Percentiles rank a stretch among this genome's conserved stretches.
Conservation (phyloP, 208 protist genomes). For the Kentomonas sorsogonicus region DNA sequence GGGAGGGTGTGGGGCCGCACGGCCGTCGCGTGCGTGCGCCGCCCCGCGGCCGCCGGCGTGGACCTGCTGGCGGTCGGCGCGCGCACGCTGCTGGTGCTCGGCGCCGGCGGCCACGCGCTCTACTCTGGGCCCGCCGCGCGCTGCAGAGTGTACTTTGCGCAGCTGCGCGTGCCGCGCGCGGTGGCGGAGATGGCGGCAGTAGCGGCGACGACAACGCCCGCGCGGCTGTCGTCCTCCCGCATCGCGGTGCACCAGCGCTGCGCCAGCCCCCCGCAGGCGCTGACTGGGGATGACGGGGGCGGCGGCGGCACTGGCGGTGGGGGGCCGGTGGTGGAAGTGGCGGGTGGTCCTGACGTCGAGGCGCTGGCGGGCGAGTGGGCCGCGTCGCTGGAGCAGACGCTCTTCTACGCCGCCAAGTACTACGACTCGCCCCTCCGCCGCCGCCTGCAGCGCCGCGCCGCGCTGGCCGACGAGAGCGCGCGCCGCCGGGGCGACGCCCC, state of each 20-base stretch:
- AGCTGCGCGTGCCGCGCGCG: conserved; percentile 23
- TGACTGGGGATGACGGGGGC: not conserved
- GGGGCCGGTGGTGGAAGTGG: conserved; percentile 13
- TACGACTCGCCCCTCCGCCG: conserved; percentile 34
- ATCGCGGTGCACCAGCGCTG: not conserved
- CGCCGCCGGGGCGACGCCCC: not conserved
- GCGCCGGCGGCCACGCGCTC: conserved; percentile 24
- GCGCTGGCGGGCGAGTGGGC: conserved; percentile 52
- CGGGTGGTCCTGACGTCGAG: conserved; percentile 24
- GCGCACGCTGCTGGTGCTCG: conserved; percentile 41
- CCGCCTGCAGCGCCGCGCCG: conserved; percentile 8
- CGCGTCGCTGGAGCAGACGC: conserved; percentile 38
- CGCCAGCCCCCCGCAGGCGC: not conserved
- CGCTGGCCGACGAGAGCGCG: not conserved
- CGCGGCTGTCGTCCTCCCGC: not conserved
- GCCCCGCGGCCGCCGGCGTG: not conserved
- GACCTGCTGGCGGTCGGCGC: not conserved
- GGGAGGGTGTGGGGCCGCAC: not conserved
- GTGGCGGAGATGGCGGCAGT: not conserved
- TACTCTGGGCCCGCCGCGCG: conserved; percentile 35
- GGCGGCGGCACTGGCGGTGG: not conserved
- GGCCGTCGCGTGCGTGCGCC: not conserved
- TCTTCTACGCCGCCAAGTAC: conserved; percentile 57
- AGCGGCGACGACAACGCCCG: not conserved
- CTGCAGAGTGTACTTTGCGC: conserved; percentile 43